phyloP scores from a whole-genome alignment of 129 eudicot species.

The Daucus carota region DNA sequence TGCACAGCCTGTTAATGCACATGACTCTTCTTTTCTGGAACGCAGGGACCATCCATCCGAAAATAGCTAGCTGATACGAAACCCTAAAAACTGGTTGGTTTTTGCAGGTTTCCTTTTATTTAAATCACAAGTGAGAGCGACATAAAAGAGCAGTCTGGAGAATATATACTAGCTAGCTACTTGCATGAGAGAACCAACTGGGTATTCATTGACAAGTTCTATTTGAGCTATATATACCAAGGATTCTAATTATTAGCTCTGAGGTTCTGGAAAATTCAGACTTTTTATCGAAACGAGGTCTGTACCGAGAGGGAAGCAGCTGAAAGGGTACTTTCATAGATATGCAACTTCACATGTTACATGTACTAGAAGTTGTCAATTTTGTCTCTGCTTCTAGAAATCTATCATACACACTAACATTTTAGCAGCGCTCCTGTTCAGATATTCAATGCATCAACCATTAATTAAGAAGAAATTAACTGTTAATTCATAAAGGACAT shows the following conservation, averaged over 20 bases:
- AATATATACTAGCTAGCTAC: neutral
- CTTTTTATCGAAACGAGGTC: neutral
- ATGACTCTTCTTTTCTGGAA: neutral
- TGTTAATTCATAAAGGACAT: neutral
- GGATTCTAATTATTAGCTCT: neutral
- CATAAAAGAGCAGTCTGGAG: neutral
- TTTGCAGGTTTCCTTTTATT: neutral
- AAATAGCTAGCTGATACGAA: slow-evolving; percentile 1
- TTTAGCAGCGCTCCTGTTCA: neutral
- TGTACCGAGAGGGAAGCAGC: neutral
- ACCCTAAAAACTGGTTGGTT: neutral
- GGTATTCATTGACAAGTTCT: neutral
- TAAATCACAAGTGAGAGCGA: neutral
- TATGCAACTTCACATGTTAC: slow-evolving; percentile 1
- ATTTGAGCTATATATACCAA: neutral
- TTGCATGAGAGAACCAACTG: neutral
- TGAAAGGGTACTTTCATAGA: neutral
- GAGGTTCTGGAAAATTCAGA: neutral
- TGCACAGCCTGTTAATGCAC: neutral
- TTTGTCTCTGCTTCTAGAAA: neutral
- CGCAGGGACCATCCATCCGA: neutral
- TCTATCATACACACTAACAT: neutral
- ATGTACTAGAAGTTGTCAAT: neutral
- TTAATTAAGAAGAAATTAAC: too few species aligned
- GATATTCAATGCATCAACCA: neutral